Conservation (phyloP, 2,329 filamentous ascomycete genomes). For the Aspergillus unguis region DNA sequence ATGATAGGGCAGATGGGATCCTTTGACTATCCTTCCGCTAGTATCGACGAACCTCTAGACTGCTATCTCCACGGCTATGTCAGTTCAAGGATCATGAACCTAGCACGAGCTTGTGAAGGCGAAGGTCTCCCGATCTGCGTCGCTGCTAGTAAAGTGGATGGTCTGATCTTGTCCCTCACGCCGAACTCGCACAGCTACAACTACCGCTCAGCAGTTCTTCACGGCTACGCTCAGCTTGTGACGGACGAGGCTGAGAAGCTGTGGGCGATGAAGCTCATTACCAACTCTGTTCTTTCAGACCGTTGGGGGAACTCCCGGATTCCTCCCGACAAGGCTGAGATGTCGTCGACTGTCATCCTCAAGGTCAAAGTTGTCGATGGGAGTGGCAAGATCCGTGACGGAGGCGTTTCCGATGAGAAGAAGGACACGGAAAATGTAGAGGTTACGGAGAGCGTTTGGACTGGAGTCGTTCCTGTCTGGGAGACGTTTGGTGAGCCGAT, state of each 20-base stretch:
- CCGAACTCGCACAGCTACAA: slow-evolving; percentile 82
- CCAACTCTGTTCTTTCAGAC: slow-evolving; percentile 65
- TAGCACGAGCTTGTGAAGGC: slow-evolving; percentile 47
- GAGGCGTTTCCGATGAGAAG: slow-evolving; percentile 60
- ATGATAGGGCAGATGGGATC: slow-evolving; percentile 84
- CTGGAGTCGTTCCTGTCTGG: slow-evolving; percentile 63
- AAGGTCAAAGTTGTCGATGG: slow-evolving; percentile 66
- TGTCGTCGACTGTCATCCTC: slow-evolving; percentile 71
- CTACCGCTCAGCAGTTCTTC: slow-evolving; percentile 76
- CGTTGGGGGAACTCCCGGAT: slow-evolving; percentile 68
- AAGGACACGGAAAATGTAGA: slow-evolving; percentile 51
- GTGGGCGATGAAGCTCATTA: slow-evolving; percentile 76
- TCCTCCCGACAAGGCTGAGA: slow-evolving; percentile 69
- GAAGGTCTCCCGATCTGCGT: slow-evolving; percentile 68
- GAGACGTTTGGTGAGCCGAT: slow-evolving; percentile 63
- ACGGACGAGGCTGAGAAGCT: slow-evolving; percentile 66
- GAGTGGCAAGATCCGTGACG: slow-evolving; percentile 70
- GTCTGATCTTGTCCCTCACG: slow-evolving; percentile 73
- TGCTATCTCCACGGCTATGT: slow-evolving; percentile 85
- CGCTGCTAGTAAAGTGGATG: slow-evolving; percentile 71
- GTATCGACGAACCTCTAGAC: slow-evolving; percentile 63
- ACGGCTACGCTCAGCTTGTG: slow-evolving; percentile 69
- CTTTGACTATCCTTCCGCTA: slow-evolving; percentile 60
- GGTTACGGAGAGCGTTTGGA: slow-evolving; percentile 54
- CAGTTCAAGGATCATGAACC: slow-evolving; percentile 70